Conservation (phyloP, 495 filamentous ascomycete species). For the Paragyromitra xinjiangensis region DNA sequence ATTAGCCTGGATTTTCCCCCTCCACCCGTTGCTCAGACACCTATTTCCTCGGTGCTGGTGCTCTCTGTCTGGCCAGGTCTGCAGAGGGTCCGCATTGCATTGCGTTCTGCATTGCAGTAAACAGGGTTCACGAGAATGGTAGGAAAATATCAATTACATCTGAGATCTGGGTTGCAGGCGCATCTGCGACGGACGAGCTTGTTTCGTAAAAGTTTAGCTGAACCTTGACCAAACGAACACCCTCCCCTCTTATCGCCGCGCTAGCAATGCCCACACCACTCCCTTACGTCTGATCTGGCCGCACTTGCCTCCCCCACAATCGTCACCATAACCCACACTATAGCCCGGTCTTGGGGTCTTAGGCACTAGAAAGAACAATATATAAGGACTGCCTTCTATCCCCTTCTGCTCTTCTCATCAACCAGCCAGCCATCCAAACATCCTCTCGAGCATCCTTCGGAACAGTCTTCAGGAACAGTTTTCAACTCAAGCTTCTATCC, state of each 20-base stretch:
- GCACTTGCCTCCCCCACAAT: constrained; percentile 40
- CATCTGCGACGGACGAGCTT: constrained; percentile 40
- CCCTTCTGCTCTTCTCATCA: constrained; percentile 37
- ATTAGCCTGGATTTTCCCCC: constrained; percentile 26
- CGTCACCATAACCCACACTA: constrained; percentile 43
- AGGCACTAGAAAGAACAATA: constrained; percentile 33
- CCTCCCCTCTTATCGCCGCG: constrained; percentile 48
- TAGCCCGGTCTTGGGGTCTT: constrained; percentile 44
- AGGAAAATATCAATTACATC: constrained; percentile 47
- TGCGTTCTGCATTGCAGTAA: constrained; percentile 48
- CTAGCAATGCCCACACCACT: constrained; percentile 38
- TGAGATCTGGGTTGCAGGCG: constrained; percentile 49
- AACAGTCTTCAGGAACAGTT: constrained; percentile 1
- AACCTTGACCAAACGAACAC: constrained; percentile 41
- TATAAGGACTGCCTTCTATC: constrained; percentile 45
- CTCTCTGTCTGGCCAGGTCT: constrained; percentile 31
- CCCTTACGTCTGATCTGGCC: constrained; percentile 48
- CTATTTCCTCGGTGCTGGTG: constrained; percentile 27
- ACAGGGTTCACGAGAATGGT: constrained; percentile 27
- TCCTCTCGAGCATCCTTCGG: constrained; percentile 11
- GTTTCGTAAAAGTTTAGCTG: constrained; percentile 45
- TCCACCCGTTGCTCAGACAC: background rate
- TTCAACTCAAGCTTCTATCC: constrained; percentile 27
- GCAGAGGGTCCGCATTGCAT: constrained; percentile 44
- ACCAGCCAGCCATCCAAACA: constrained; percentile 40